Base-by-base conservation (phyloP, 2,329 filamentous ascomycete species). In the Fusarium chlamydosporum region DNA sequence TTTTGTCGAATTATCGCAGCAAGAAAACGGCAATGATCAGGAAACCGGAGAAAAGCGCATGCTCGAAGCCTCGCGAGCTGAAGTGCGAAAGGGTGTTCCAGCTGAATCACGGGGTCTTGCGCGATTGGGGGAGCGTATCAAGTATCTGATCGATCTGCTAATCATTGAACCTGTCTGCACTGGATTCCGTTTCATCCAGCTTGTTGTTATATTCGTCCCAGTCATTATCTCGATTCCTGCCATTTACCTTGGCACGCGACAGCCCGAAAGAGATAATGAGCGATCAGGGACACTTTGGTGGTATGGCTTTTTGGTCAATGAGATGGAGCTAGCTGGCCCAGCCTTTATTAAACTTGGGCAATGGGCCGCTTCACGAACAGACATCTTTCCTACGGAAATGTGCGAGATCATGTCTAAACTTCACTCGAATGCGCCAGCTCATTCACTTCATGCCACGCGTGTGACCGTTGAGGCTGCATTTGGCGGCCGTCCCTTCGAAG, bases 301-400 rank as follows among this genome's bases (percentile, higher is more conserved):
- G 96, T 99, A 97, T 81, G 84, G 84, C 5, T 96, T 97, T 75
- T 80, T 99, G 38, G 94, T 98, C 11, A 86, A 84, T 60, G 86
- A 91, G 29, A 98, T 99, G 96, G 95, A 99, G 80, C 86, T 90
- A 76, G 93, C 95, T 18, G 96, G 96, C 0, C 94, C 96, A 43
- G 94, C 96, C 0, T 99, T 99, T 76, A 99, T 99, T 82, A 99
- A 99, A 89, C 88, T 99, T 56, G 96, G 96, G 16, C 96, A 99
- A 89, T 99, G 96, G 96, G 96, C 96, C 18, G 96, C 96, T 4
- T 98, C 96, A 7, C 87, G 96, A 77, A 92, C 94, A 41, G 96
- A 99, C 79, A 97, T 99, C 76, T 99, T 99, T 77, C 96, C 96
- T 3, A 91, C 87, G 23, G 90, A 97, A 78, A 89, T 99, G 87